Evolutionary conservation across 495 filamentous ascomycete genomes (phyloP), one percentile per base, ranked within the genome.

Genomic region (Penicillium argentinense): DNA sequence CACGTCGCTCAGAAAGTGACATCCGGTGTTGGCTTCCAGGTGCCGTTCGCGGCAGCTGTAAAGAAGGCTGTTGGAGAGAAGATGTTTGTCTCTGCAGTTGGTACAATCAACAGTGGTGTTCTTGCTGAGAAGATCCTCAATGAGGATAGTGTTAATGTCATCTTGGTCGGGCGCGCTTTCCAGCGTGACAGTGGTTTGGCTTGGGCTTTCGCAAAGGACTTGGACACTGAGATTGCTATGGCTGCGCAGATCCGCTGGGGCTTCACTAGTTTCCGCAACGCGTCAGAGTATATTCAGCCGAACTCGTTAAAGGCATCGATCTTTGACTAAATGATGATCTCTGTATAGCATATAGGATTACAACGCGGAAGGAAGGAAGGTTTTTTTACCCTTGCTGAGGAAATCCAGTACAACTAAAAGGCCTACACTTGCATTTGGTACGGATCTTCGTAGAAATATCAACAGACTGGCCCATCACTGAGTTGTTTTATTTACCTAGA

Each of bases 221-320:
- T 88, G 33, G 77, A 69, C 1, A 59, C 79, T n/a, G 66, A 79
- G 42, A 78, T 84, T 12, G 63, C 77, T n/a, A 72, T 77, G 40
- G 77, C 82, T 3, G 78, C 79, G 39, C 84, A 88, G 69, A 84
- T 85, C 42, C 57, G 75, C 4, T 84, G 80, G 81, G 80, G 39
- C 2, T 61, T 61, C 36, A 68, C 45, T 14, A 47, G 47, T 17
- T 18, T 36, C 32, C 32, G 32, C 16, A 19, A 36, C 25, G 50
- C 50, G 4, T 54, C 50, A 2, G 43, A 51, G 21, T 58, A 58
- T 38, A 53, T 58, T 18, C 46, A 58, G 39, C 50, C 55, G 9
- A 58, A 54, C 39, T 51, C 50, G 17, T 45, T 58, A 47, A 58
- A 58, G 44, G 55, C 40, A 11, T 53, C 32, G 1, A 36, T 36